Evolutionary conservation across 805 yeast genomes (phyloP).

Genomic region (Diddensiella santjacobensis): DNA sequence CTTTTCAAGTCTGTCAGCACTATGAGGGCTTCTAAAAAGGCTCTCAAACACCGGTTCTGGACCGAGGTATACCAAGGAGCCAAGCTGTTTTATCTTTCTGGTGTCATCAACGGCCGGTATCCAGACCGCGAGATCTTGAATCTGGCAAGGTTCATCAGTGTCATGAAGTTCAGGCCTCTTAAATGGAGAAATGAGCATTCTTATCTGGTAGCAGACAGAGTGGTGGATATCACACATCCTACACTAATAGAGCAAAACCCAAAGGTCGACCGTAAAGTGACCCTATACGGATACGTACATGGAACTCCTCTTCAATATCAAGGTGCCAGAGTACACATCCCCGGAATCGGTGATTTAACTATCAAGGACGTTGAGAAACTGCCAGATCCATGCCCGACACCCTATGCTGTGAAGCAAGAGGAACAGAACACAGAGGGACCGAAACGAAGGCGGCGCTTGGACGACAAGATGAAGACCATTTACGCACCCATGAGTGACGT

Average conservation of each 20-base stretch:
- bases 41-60: constrained; percentile 93
- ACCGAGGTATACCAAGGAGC: constrained; percentile 99
- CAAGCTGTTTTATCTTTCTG: constrained; percentile 86
- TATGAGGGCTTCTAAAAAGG: constrained; percentile 83
- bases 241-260: constrained; percentile 69
- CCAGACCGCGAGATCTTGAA: constrained; percentile 96
- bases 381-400: constrained; percentile 99
- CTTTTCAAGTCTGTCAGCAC: constrained; percentile 87
- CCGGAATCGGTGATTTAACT: constrained; percentile 90
- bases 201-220: constrained; percentile 82
- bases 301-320: constrained; percentile 77
- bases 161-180: constrained; percentile 97
- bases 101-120: constrained; percentile 94
- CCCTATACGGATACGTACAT: constrained; percentile 89
- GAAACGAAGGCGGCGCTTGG: constrained; percentile 79
- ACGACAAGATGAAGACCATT: constrained; percentile 87
- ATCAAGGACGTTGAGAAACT: constrained; percentile 76
- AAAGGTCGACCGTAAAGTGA: constrained; percentile 83
- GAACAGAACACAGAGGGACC: constrained; percentile 50
- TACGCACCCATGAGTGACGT: constrained; percentile 99
- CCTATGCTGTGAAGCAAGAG: constrained; percentile 78
- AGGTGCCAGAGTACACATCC: constrained; percentile 80
- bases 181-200: constrained; percentile 99
- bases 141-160: constrained; percentile 85
- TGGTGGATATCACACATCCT: constrained; percentile 94